Conservation (phyloP, 164 flowering plant genomes). For the Piper betle region DNA sequence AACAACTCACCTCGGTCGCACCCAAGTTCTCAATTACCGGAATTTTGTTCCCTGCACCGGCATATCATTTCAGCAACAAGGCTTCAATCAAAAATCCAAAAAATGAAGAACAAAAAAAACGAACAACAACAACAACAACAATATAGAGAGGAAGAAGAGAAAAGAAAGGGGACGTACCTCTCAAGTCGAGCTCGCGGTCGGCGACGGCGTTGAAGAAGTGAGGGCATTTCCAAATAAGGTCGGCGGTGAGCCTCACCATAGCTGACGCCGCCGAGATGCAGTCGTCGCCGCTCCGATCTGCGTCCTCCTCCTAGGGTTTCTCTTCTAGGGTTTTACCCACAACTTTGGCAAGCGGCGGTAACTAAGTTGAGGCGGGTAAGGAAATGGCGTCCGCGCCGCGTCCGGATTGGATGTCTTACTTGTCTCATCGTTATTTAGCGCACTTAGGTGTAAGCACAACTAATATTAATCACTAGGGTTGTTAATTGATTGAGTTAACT, state of each 20-base stretch:
- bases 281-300: no score
- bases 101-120: background rate
- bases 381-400: no score
- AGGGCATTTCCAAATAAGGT: slow-evolving; percentile 87
- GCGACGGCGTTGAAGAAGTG: slow-evolving; percentile 86
- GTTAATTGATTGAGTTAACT: no score
- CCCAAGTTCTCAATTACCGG: slow-evolving; percentile 89
- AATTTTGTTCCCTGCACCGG: slow-evolving; percentile 65
- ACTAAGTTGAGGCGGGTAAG: no score
- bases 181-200: slow-evolving; percentile 84
- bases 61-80: background rate
- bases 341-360: no score
- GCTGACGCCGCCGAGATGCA: background rate
- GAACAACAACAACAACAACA: background rate
- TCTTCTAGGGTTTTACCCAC: no score
- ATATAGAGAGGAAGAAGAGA: background rate
- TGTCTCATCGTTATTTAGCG: no score
- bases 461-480: no score
- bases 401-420: no score
- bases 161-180: slow-evolving; percentile 30
- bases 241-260: slow-evolving; percentile 84
- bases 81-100: background rate
- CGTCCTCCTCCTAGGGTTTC: no score
- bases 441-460: no score
- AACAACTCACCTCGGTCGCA: slow-evolving; percentile 69